Conservation (phyloP, 75 land plant genomes). For the Selaginella tamariscina region DNA sequence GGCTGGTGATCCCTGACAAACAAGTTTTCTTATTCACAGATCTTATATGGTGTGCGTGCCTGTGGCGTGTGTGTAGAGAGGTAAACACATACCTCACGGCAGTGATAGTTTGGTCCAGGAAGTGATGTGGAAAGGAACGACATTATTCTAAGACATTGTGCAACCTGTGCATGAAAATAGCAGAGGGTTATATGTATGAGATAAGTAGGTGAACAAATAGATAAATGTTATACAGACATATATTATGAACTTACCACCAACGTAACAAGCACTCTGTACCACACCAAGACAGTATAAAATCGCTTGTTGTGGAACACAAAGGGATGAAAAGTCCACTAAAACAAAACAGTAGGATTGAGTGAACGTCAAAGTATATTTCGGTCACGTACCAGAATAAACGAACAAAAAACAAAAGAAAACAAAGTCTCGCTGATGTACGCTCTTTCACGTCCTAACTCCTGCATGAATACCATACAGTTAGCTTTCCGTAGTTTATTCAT, state of each 20-base stretch:
- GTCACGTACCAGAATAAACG: conserved; percentile 60
- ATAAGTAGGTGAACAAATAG: neutral
- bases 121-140: conserved; percentile 89
- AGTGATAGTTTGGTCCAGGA: conserved; percentile 98
- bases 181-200: neutral
- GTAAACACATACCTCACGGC: conserved; percentile 63
- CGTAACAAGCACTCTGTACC: conserved; percentile 79
- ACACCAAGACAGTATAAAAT: conserved; percentile 81
- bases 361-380: conserved; percentile 1
- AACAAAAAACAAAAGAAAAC: conserved; percentile 57
- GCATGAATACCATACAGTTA: conserved; percentile 1
- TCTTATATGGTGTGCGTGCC: no score
- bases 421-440: conserved; percentile 79
- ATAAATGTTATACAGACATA: no score
- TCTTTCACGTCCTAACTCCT: conserved; percentile 81
- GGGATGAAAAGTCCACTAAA: conserved; percentile 97
- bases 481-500: no score
- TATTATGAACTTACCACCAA: conserved; percentile 64
- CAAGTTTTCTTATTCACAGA: no score
- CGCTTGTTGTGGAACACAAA: conserved; percentile 76
- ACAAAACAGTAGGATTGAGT: conserved; percentile 2
- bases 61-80: no score
- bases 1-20: conserved; percentile 56
- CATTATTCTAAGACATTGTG: conserved; percentile 59
- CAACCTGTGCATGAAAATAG: conserved; percentile 35